phyloP scores from a whole-genome alignment of 371 early-diverging fungal species.

The Dichotomocladium elegans region DNA sequence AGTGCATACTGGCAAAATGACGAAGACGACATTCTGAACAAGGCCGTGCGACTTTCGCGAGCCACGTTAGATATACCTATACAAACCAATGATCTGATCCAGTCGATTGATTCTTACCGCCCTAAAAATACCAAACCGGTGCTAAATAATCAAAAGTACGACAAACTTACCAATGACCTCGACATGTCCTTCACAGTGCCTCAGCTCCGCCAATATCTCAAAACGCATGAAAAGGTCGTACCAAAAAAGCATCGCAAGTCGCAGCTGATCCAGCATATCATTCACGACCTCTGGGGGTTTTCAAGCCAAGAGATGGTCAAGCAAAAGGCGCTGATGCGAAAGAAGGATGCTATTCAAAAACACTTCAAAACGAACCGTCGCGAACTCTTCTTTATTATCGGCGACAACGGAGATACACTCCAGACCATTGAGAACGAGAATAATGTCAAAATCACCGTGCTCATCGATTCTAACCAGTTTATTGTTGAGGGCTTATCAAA shows the following conservation, averaged over 20 bases:
- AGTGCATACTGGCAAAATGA: no score
- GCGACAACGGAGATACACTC: slow-evolving; percentile 27
- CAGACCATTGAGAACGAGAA: slow-evolving; percentile 20
- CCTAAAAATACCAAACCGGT: background rate
- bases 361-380: slow-evolving; percentile 15
- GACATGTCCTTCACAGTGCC: slow-evolving; percentile 20
- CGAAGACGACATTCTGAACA: no score
- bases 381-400: slow-evolving; percentile 34
- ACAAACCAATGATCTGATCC: background rate
- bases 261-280: slow-evolving; percentile 9
- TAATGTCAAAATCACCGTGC: slow-evolving; percentile 25
- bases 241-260: slow-evolving; percentile 1
- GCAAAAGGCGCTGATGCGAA: slow-evolving; percentile 5
- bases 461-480: slow-evolving; percentile 14
- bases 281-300: slow-evolving; percentile 21
- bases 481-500: slow-evolving; percentile 19
- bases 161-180: slow-evolving; percentile 6
- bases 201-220: slow-evolving; percentile 20
- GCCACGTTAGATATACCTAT: no score
- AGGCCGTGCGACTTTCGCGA: no score
- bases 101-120: slow-evolving; percentile 1
- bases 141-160: slow-evolving; percentile 2
- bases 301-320: slow-evolving; percentile 12
- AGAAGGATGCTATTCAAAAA: slow-evolving; percentile 1
- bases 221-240: slow-evolving; percentile 7